phyloP scores from a whole-genome alignment of 169 alveolate genomes.

The Perkinsus chesapeaki region DNA sequence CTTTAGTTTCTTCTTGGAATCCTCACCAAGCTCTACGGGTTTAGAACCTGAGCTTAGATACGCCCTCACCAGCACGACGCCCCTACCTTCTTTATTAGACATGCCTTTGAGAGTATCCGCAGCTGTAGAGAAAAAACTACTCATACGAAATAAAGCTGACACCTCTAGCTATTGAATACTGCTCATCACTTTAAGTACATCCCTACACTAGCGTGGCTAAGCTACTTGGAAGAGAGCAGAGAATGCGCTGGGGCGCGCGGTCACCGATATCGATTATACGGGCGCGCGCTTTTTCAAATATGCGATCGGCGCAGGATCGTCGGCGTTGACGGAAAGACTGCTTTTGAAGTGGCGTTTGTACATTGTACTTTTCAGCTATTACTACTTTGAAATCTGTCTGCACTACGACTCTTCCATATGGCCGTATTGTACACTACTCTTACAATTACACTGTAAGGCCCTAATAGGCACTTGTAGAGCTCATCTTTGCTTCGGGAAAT shows the following conservation, averaged over 20 bases:
- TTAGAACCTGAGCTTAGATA: not conserved
- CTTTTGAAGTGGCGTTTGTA: not conserved
- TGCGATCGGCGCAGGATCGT: not conserved
- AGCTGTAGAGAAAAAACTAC: not conserved
- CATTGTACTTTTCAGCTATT: not conserved
- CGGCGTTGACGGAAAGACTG: not conserved
- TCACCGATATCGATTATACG: not conserved
- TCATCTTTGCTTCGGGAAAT: not conserved
- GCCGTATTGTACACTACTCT: not conserved
- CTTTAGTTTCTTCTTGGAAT: not conserved
- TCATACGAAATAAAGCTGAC: not conserved
- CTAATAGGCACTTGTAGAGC: not conserved
- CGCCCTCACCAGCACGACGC: not conserved
- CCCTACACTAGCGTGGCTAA: no score
- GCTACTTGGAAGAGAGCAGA: no score
- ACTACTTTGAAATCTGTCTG: not conserved
- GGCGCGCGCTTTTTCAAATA: not conserved
- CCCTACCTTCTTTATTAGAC: not conserved
- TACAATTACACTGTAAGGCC: not conserved
- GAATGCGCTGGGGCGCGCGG: no score
- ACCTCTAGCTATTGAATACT: not conserved
- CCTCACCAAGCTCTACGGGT: not conserved
- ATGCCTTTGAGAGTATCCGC: not conserved
- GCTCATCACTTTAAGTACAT: not conserved
- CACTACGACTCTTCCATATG: not conserved